Evolutionary conservation across 345 rosid species (phyloP).

Genomic region (Eucalyptus microcorys): DNA sequence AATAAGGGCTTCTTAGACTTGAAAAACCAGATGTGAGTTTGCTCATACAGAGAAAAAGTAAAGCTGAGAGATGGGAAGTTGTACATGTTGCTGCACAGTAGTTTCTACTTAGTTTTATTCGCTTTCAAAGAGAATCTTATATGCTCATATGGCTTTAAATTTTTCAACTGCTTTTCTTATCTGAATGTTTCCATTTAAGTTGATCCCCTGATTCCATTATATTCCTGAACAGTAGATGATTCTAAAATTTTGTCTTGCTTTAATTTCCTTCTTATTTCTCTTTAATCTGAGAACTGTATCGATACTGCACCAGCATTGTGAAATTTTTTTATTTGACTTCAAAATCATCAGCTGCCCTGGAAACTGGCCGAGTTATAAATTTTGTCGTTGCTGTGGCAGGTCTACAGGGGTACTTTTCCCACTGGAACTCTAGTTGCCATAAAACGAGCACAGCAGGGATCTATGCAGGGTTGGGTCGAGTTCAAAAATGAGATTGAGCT

Average conservation of each 20-base stretch:
- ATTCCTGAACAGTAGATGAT: background rate
- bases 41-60: background rate
- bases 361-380: background rate
- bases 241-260: background rate
- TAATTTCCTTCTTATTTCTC: background rate
- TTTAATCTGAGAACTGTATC: background rate
- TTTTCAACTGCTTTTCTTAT: too few species aligned
- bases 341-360: background rate
- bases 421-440: conserved; percentile 49
- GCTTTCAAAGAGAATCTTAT: too few species aligned
- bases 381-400: conserved; percentile 22
- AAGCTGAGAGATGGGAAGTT: background rate
- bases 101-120: background rate
- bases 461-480: conserved; percentile 72
- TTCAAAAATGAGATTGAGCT: conserved; percentile 89
- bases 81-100: background rate
- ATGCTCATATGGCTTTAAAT: too few species aligned
- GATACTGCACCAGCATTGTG: background rate
- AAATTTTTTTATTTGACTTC: background rate
- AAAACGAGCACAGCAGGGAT: conserved; percentile 77
- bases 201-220: background rate
- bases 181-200: background rate
- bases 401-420: conserved; percentile 58
- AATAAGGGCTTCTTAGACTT: background rate
- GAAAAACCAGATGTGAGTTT: background rate